Conservation (phyloP, 768 basidiomycete species). For the Pholiota molesta region DNA sequence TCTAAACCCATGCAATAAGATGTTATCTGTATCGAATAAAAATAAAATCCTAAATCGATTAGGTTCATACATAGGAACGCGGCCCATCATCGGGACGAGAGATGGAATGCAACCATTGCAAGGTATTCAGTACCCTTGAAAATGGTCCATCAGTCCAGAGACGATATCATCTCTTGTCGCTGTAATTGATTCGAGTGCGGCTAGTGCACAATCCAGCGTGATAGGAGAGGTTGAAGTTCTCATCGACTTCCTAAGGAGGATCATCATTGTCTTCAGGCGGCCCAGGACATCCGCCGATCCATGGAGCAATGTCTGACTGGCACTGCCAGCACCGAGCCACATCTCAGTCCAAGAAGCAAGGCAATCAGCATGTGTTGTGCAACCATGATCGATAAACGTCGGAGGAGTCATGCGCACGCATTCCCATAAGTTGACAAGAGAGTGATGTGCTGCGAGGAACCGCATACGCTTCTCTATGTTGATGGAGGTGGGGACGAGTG, state of each 20-base stretch:
- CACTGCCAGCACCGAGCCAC: slow-evolving; percentile 53
- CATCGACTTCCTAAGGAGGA: slow-evolving; percentile 38
- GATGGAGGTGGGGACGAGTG: slow-evolving; percentile 32
- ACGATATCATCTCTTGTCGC: slow-evolving; percentile 43
- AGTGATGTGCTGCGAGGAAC: slow-evolving; percentile 61
- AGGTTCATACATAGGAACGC: neutral
- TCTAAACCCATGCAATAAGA: neutral
- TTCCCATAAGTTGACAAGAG: slow-evolving; percentile 59
- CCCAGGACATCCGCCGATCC: slow-evolving; percentile 62
- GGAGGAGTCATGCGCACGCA: slow-evolving; percentile 51
- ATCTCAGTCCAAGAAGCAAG: slow-evolving; percentile 49
- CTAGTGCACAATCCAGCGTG: slow-evolving; percentile 44
- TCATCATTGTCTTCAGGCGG: slow-evolving; percentile 49
- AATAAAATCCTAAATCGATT: neutral
- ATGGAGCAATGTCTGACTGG: slow-evolving; percentile 45
- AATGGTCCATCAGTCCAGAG: slow-evolving; percentile 40
- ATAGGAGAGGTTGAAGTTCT: slow-evolving; percentile 34
- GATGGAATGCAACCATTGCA: neutral
- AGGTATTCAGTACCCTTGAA: slow-evolving; percentile 22
- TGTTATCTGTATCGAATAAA: neutral
- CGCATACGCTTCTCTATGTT: slow-evolving; percentile 44
- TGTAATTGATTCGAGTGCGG: slow-evolving; percentile 46
- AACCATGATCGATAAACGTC: slow-evolving; percentile 38
- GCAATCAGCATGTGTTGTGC: slow-evolving; percentile 55
- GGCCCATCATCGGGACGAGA: neutral